phyloP scores from a whole-genome alignment of 176 grass and related monocot genomes.

The Echinochloa phyllopogon region DNA sequence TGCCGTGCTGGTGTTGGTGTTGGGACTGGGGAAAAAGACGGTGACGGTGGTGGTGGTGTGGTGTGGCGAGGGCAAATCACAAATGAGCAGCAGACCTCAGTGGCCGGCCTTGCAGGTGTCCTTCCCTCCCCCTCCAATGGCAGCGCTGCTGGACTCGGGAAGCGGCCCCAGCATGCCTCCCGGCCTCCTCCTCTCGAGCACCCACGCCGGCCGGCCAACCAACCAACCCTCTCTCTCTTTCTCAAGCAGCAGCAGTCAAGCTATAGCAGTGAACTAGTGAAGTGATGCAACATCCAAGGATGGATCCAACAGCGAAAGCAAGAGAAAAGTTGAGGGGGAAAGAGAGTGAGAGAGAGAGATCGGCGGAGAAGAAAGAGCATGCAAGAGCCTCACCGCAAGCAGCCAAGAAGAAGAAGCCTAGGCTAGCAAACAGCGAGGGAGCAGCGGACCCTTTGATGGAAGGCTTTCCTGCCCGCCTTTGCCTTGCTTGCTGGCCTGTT shows the following conservation, averaged over 20 bases:
- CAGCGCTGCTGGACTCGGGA: slow-evolving; percentile 37
- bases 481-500: slow-evolving; percentile 12
- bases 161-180: slow-evolving; percentile 60
- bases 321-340: background rate
- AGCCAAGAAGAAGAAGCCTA: slow-evolving; percentile 33
- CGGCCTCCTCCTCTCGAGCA: slow-evolving; percentile 40
- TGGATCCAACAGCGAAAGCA: slow-evolving; percentile 2
- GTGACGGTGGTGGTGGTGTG: slow-evolving; percentile 30
- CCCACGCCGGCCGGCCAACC: slow-evolving; percentile 21
- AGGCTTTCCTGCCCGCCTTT: slow-evolving; percentile 40
- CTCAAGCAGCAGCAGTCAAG: background rate
- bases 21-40: slow-evolving; percentile 40
- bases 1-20: slow-evolving; percentile 9
- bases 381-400: slow-evolving; percentile 52
- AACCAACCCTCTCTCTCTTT: background rate
- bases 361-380: slow-evolving; percentile 2
- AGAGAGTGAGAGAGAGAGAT: slow-evolving; percentile 23
- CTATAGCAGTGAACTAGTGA: background rate
- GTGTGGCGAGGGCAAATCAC: background rate
- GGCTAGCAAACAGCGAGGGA: background rate
- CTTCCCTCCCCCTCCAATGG: slow-evolving; percentile 54
- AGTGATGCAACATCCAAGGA: slow-evolving; percentile 30
- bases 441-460: slow-evolving; percentile 40
- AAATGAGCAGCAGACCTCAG: slow-evolving; percentile 34
- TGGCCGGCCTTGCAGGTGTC: slow-evolving; percentile 54